phyloP scores from a whole-genome alignment of 495 filamentous ascomycete species.

The Patellaria atrata region DNA sequence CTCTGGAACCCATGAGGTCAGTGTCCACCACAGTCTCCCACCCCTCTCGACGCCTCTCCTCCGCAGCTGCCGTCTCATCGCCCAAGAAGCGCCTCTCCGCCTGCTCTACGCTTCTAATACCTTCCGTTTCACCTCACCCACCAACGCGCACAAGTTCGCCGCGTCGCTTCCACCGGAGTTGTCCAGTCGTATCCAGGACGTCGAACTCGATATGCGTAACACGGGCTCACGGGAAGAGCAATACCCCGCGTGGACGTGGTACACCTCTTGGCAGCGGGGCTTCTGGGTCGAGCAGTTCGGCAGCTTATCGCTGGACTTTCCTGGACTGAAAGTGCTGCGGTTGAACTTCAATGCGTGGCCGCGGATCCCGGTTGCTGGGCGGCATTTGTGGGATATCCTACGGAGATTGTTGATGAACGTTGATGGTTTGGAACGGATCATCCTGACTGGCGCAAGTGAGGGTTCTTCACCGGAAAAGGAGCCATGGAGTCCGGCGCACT shows the following conservation, averaged over 20 bases:
- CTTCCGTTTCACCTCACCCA: constrained; percentile 16
- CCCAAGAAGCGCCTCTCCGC: constrained; percentile 11
- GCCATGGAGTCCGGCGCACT: constrained; percentile 16
- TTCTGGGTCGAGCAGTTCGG: constrained; percentile 7
- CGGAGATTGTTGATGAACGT: constrained; percentile 6
- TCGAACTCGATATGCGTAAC: constrained; percentile 14
- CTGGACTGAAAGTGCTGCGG: constrained; percentile 8
- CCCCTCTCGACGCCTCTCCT: constrained; percentile 7
- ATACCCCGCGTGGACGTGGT: constrained; percentile 13
- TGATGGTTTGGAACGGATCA: constrained; percentile 9
- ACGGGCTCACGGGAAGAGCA: too few species aligned
- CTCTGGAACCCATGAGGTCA: not conserved
- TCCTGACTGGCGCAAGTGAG: constrained; percentile 10
- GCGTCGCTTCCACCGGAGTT: too few species aligned
- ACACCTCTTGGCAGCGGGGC: constrained; percentile 8
- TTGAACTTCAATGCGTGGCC: constrained; percentile 14
- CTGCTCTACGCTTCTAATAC: constrained; percentile 10
- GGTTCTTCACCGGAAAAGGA: constrained; percentile 8
- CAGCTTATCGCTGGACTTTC: constrained; percentile 5
- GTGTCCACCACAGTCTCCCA: constrained; percentile 6
- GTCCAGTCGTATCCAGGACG: constrained; percentile 6
- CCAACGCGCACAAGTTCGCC: not conserved
- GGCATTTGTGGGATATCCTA: constrained; percentile 14
- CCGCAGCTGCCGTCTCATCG: constrained; percentile 14
- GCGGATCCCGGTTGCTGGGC: constrained; percentile 6